Evolutionary conservation across 169 alveolate species (phyloP).

Genomic region (Ophryocystis elektroscirrha): DNA sequence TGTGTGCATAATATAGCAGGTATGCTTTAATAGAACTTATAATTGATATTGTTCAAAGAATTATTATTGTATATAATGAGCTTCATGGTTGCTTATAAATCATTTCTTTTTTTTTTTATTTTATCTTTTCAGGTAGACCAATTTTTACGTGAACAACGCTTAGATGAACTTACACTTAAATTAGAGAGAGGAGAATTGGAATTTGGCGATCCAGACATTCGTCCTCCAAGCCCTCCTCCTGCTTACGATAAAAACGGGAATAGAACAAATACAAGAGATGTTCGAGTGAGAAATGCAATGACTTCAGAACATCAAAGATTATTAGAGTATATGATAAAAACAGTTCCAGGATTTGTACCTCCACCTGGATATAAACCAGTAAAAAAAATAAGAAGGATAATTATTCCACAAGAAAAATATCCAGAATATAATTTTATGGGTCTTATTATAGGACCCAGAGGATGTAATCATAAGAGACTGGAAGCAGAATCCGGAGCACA

Average conservation of each 20-base stretch:
- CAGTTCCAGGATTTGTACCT: constrained; percentile 53
- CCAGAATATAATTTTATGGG: constrained; percentile 77
- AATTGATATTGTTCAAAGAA: no score
- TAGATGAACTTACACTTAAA: constrained; percentile 53
- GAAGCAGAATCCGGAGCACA: constrained; percentile 13
- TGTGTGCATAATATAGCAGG: no score
- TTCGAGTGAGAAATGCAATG: constrained; percentile 52
- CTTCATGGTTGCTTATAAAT: no score
- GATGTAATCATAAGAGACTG: constrained; percentile 58
- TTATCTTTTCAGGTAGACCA: no score
- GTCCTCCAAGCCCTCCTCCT: constrained; percentile 74
- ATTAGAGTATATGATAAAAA: constrained; percentile 48
- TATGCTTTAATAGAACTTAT: no score
- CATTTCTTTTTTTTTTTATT: no score
- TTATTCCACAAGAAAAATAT: constrained; percentile 48
- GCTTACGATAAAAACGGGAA: constrained; percentile 57
- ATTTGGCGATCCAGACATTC: constrained; percentile 58
- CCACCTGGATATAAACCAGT: constrained; percentile 61
- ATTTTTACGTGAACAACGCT: constrained; percentile 59
- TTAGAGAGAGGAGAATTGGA: constrained; percentile 29
- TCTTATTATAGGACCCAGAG: constrained; percentile 74
- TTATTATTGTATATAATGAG: no score
- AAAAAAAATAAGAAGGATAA: constrained; percentile 46
- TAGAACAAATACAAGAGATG: constrained; percentile 62
- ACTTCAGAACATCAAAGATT: constrained; percentile 50